These are phyloP conservation scores for Annulohypoxylon truncatum DNA, from an alignment of 2,329 filamentous ascomycete species.

Conservation along the genomic window DNA sequence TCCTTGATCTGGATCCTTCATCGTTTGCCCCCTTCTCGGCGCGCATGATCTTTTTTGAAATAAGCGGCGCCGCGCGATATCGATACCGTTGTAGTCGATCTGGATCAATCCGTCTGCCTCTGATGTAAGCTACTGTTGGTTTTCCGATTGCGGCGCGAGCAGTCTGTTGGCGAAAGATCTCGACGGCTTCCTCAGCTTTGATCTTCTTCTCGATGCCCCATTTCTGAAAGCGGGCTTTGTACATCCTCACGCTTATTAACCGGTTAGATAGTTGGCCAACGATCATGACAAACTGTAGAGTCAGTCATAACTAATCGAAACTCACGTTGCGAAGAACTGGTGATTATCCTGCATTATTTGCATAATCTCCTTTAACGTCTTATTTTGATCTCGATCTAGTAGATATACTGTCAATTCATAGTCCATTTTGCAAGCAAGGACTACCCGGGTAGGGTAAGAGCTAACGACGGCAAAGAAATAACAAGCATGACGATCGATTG, in stretches of 20 bases:
- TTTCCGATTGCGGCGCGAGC: constrained; percentile 47
- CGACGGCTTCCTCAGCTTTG: constrained; percentile 48
- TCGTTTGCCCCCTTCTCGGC: constrained; percentile 39
- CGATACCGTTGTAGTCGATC: constrained; percentile 49
- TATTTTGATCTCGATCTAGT: constrained; percentile 46
- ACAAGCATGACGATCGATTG: not conserved
- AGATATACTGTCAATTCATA: constrained; percentile 8
- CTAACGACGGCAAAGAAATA: not conserved
- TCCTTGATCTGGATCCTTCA: constrained; percentile 20
- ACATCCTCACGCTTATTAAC: constrained; percentile 46
- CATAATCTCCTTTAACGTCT: constrained; percentile 49
- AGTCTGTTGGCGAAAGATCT: constrained; percentile 50
- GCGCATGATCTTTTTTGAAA: constrained; percentile 46
- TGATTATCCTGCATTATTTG: constrained; percentile 47
- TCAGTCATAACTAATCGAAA: constrained; percentile 2
- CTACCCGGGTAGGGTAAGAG: not conserved
- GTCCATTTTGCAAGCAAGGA: constrained; percentile 13
- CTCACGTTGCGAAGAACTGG: constrained; percentile 65
- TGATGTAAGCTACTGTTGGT: constrained; percentile 46
- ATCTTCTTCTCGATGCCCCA: constrained; percentile 51
- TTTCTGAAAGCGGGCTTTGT: constrained; percentile 49
- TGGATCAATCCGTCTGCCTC: constrained; percentile 46
- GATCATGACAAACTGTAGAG: not conserved
- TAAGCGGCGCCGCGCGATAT: constrained; percentile 38
- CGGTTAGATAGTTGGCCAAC: constrained; percentile 20